A percentile compares a stretch with the other conserved stretches of the same genome.
These are phyloP conservation scores for Euphrasia confusa DNA, from an alignment of 257 asterid genomes.

Conservation along the genomic window DNA sequence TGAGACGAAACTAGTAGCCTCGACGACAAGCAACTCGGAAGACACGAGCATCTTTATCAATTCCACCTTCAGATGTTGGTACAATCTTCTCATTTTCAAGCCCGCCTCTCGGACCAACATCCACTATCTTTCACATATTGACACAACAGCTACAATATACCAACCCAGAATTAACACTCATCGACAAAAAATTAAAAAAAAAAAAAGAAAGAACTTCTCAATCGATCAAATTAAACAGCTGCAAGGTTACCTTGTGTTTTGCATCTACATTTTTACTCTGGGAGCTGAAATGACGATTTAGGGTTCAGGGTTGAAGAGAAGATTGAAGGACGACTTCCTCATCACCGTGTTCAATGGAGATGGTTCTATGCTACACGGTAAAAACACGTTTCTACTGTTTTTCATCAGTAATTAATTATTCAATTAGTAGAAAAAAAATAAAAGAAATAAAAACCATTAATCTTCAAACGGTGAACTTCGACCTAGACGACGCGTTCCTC, in stretches of 20 bases:
- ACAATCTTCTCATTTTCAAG: slow-evolving; percentile 84
- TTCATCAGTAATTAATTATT: slow-evolving; percentile 16
- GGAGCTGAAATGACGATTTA: slow-evolving; percentile 36
- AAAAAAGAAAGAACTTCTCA: not conserved
- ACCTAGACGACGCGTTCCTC: slow-evolving; percentile 19
- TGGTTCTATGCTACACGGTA: slow-evolving; percentile 30
- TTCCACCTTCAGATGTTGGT: slow-evolving; percentile 73
- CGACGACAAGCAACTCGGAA: slow-evolving; percentile 76
- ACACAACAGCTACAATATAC: slow-evolving; percentile 54
- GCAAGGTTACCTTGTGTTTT: slow-evolving; percentile 40
- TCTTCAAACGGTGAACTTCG: not conserved
- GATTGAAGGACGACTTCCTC: slow-evolving; percentile 24
- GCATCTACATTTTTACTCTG: slow-evolving; percentile 23
- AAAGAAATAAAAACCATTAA: not conserved
- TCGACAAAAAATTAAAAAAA: not conserved
- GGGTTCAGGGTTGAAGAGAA: slow-evolving; percentile 25
- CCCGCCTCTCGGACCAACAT: slow-evolving; percentile 95
- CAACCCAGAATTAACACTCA: slow-evolving; percentile 6
- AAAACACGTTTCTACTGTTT: slow-evolving; percentile 14
- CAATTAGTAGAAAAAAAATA: not conserved
- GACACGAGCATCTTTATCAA: slow-evolving; percentile 71
- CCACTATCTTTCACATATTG: slow-evolving; percentile 70
- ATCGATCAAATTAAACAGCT: not conserved
- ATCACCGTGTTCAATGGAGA: slow-evolving; percentile 19
- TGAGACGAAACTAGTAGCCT: slow-evolving; percentile 32